Evolutionary conservation across 2,329 filamentous ascomycete genomes (phyloP).

Genomic region (Apiospora saccharicola): DNA sequence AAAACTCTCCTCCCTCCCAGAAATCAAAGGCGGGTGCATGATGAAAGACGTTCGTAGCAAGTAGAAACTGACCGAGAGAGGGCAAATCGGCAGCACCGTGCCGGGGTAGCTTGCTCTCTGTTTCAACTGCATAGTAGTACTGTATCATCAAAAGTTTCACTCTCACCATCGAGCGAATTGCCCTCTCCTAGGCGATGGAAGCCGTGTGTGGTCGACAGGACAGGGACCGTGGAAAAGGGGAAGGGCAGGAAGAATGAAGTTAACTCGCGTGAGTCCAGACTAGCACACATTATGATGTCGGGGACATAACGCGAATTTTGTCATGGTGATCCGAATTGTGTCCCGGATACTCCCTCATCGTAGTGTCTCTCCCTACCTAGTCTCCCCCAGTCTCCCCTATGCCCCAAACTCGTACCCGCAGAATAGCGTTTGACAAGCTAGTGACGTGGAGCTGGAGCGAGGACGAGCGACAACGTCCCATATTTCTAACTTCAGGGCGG

Average conservation of each 20-base stretch:
- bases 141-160: background rate
- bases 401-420: background rate
- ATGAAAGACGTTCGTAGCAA: background rate
- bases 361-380: background rate
- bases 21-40: background rate
- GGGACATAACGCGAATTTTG: background rate
- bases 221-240: background rate
- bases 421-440: conserved; percentile 15
- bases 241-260: background rate
- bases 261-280: background rate
- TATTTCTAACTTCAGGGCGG: conserved; percentile 19
- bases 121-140: background rate
- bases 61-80: background rate
- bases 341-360: background rate
- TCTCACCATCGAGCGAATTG: background rate
- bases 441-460: conserved; percentile 10
- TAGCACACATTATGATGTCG: conserved; percentile 3
- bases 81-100: background rate
- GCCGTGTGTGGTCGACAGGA: background rate
- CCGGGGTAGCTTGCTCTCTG: background rate
- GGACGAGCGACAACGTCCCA: background rate
- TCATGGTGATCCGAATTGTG: background rate
- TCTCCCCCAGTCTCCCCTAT: background rate
- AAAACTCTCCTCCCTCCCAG: background rate
- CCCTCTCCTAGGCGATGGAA: background rate